Conservation (phyloP, 2,329 filamentous ascomycete species). For the Davidsoniella neocaledoniae region DNA sequence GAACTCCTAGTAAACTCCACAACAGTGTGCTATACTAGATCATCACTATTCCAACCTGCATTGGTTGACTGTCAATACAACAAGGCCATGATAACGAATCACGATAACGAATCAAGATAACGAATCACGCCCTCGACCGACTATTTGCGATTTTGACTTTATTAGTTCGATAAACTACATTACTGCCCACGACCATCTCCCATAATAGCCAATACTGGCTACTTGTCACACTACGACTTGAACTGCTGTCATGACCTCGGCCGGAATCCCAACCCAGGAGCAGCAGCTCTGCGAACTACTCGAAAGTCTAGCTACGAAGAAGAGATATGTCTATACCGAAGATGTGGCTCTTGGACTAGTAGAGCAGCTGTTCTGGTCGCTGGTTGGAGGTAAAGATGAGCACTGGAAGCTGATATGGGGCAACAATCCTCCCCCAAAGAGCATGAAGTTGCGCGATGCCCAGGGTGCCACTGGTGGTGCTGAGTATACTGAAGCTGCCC, state of each 20-base stretch:
- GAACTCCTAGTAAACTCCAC: too few species aligned
- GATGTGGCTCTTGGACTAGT: slow-evolving; percentile 57
- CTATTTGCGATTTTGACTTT: too few species aligned
- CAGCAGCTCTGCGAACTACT: slow-evolving; percentile 71
- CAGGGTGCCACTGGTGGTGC: slow-evolving; percentile 88
- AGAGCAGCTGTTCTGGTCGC: slow-evolving; percentile 67
- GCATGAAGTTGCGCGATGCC: slow-evolving; percentile 66
- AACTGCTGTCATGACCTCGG: slow-evolving; percentile 28
- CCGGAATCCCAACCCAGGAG: slow-evolving; percentile 28
- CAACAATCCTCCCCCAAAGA: slow-evolving; percentile 40
- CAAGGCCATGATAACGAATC: too few species aligned
- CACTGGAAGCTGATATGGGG: slow-evolving; percentile 68
- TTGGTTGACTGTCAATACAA: too few species aligned
- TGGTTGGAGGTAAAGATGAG: slow-evolving; percentile 58
- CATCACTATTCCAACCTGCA: too few species aligned
- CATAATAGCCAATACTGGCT: too few species aligned
- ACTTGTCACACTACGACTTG: background rate
- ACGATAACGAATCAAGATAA: too few species aligned
- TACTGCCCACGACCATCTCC: too few species aligned
- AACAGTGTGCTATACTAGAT: too few species aligned
- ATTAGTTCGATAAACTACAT: too few species aligned
- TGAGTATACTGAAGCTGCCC: slow-evolving; percentile 82
- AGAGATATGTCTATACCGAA: slow-evolving; percentile 59
- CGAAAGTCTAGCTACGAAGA: slow-evolving; percentile 55
- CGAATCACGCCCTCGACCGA: too few species aligned